A percentile compares a stretch with the other conserved stretches of the same genome.
Evolutionary conservation across 345 rosid species (phyloP).

Genomic region (Arabidopsis thaliana): DNA sequence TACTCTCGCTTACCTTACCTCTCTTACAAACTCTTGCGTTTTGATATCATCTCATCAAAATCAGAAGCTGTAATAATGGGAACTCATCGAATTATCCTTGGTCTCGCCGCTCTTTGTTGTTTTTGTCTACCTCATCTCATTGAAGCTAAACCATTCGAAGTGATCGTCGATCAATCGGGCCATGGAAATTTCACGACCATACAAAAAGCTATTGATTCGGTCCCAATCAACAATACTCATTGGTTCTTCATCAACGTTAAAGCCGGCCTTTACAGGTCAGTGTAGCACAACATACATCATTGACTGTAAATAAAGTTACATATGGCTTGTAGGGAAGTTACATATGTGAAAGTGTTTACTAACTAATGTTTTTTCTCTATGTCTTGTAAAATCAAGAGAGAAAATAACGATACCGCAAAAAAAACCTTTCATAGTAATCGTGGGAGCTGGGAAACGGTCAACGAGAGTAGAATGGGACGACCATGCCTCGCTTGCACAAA

Average conservation of each 20-base stretch:
- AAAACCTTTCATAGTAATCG: constrained; percentile 65
- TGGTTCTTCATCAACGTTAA: constrained; percentile 64
- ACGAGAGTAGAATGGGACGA: constrained; percentile 79
- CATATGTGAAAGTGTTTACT: neutral
- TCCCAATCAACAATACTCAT: constrained; percentile 52
- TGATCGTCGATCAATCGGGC: constrained; percentile 57
- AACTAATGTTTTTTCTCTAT: constrained; percentile 22
- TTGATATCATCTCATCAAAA: constrained; percentile 18
- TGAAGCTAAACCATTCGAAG: constrained; percentile 14
- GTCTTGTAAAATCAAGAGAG: constrained; percentile 53
- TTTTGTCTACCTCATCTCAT: constrained; percentile 23
- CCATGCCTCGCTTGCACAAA: constrained; percentile 47
- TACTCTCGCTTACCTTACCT: neutral
- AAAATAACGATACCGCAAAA: constrained; percentile 68
- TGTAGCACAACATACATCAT: neutral
- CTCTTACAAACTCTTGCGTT: constrained; percentile 28
- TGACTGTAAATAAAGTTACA: neutral
- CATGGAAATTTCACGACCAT: constrained; percentile 57
- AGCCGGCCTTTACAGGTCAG: constrained; percentile 61
- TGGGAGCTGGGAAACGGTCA: constrained; percentile 58
- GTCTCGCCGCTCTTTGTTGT: constrained; percentile 13
- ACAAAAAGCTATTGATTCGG: constrained; percentile 64
- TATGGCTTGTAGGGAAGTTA: neutral
- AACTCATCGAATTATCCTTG: constrained; percentile 3
- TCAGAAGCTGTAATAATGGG: constrained; percentile 27